Evolutionary conservation across 2,329 filamentous ascomycete species (phyloP).

Genomic region (Apiospora hydei): DNA sequence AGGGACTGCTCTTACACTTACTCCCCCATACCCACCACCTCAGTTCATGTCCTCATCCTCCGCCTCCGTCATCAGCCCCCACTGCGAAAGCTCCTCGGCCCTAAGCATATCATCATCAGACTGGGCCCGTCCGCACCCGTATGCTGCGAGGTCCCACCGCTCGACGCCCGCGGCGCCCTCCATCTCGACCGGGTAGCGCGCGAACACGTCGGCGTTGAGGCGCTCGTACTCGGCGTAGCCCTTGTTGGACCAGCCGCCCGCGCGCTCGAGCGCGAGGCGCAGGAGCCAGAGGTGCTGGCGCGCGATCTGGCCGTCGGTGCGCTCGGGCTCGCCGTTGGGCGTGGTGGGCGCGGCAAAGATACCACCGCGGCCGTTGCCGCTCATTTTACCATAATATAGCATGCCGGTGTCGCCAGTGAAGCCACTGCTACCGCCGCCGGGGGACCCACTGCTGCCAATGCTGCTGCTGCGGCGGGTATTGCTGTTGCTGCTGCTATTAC

Average conservation of each 20-base stretch:
- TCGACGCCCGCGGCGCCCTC: constrained; percentile 52
- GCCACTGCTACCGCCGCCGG: not conserved
- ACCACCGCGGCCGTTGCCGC: not conserved
- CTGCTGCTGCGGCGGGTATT: constrained; percentile 33
- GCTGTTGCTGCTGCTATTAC: constrained; percentile 34
- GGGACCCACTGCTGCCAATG: constrained; percentile 27
- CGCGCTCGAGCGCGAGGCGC: constrained; percentile 47
- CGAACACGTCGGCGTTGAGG: constrained; percentile 53
- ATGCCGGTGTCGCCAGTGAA: too few species aligned
- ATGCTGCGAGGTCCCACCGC: constrained; percentile 55
- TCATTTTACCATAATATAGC: not conserved
- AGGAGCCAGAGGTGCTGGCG: constrained; percentile 47
- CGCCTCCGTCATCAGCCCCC: constrained; percentile 33
- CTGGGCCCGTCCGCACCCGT: constrained; percentile 55
- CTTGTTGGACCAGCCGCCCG: constrained; percentile 50
- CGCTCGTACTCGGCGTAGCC: constrained; percentile 54
- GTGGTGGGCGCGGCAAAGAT: too few species aligned
- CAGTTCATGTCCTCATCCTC: too few species aligned
- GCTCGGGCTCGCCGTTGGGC: too few species aligned
- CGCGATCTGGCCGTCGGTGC: constrained; percentile 35
- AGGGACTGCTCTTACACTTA: too few species aligned
- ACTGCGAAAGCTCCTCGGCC: constrained; percentile 32
- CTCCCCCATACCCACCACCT: too few species aligned
- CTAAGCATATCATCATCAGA: constrained; percentile 41
- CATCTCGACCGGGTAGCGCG: constrained; percentile 47